Evolutionary conservation across 129 eudicot species (phyloP).

Genomic region (Dittrichia graveolens): DNA sequence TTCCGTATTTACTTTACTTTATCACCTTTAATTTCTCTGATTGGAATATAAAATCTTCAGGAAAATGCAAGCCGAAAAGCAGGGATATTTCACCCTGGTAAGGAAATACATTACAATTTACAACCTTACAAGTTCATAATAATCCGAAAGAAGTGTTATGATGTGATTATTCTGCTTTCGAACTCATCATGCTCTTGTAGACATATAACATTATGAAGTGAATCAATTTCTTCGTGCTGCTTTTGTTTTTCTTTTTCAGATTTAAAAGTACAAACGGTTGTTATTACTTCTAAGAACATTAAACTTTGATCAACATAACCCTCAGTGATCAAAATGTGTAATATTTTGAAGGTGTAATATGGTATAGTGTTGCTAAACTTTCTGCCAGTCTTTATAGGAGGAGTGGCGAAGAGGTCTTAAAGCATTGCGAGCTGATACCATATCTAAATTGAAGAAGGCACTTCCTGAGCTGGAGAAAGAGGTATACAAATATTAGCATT

Average conservation of each 20-base stretch:
- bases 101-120: slow-evolving; percentile 21
- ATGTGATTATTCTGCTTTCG: not conserved
- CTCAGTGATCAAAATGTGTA: not conserved
- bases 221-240: too few species aligned
- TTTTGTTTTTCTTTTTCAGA: too few species aligned
- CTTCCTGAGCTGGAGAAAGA: slow-evolving; percentile 79
- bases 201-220: too few species aligned
- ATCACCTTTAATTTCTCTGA: slow-evolving; percentile 5
- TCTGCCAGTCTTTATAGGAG: slow-evolving; percentile 45
- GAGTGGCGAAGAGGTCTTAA: slow-evolving; percentile 89
- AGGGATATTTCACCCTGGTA: slow-evolving; percentile 84
- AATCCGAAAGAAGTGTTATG: not conserved
- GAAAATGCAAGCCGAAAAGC: slow-evolving; percentile 91
- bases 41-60: slow-evolving; percentile 34
- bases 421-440: slow-evolving; percentile 70
- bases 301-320: not conserved
- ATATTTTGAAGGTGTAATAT: not conserved
- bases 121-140: not conserved
- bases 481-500: slow-evolving; percentile 40
- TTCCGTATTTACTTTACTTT: not conserved
- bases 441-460: slow-evolving; percentile 56
- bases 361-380: not conserved
- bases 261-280: too few species aligned
- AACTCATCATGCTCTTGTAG: too few species aligned
- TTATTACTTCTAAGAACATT: too few species aligned